These are phyloP conservation scores for Linum usitatissimum DNA, from an alignment of 345 rosid species.

Conservation along the genomic window DNA sequence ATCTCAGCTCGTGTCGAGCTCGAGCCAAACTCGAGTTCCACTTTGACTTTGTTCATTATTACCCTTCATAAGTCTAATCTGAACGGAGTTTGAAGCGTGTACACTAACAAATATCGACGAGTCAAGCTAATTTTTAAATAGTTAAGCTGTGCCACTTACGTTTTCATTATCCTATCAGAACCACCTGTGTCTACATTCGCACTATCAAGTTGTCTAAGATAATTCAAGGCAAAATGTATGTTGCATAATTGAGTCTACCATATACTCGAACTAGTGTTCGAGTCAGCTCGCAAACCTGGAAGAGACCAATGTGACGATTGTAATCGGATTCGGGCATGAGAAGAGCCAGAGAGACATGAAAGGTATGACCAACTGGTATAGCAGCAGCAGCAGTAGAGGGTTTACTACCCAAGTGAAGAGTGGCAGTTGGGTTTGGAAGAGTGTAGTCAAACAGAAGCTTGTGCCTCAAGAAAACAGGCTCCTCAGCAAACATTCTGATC, in stretches of 20 bases:
- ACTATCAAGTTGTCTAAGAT: too few species aligned
- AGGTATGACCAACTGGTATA: slow-evolving; percentile 54
- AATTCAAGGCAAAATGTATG: not conserved
- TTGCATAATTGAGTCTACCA: not conserved
- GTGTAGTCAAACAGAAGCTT: slow-evolving; percentile 61
- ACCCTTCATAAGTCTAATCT: too few species aligned
- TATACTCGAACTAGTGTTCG: not conserved
- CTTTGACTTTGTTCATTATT: too few species aligned
- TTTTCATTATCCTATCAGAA: too few species aligned
- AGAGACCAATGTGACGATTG: slow-evolving; percentile 51
- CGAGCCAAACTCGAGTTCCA: too few species aligned
- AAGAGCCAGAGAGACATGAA: slow-evolving; percentile 40
- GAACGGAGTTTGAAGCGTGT: too few species aligned
- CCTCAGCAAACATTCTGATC: slow-evolving; percentile 47
- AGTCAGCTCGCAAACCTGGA: slow-evolving; percentile 26
- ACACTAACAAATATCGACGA: too few species aligned
- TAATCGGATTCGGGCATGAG: slow-evolving; percentile 76
- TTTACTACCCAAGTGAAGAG: slow-evolving; percentile 17
- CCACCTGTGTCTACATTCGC: too few species aligned
- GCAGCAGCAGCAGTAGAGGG: not conserved
- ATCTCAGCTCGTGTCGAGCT: too few species aligned
- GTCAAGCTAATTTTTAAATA: too few species aligned
- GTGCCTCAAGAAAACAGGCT: slow-evolving; percentile 52
- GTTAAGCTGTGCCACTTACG: too few species aligned
- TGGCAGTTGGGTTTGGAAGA: slow-evolving; percentile 44